Base-by-base conservation (phyloP, 2,329 filamentous ascomycete genomes). In the Lizonia empirigonia region DNA sequence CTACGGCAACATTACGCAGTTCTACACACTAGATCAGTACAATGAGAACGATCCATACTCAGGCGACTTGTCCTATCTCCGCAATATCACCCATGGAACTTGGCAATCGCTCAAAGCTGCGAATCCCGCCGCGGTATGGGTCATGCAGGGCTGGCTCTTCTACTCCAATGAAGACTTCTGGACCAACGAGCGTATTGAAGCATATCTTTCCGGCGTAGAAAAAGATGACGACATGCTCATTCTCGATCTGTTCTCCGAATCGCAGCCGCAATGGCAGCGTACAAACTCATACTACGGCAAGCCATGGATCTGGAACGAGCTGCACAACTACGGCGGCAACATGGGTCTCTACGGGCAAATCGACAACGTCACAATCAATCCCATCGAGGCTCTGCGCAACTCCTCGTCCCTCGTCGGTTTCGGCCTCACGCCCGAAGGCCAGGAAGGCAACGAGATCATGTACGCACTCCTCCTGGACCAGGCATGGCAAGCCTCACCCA, bases 131-230 rank as follows among this genome's bases (percentile, higher is more conserved):
- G 79, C 80, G 2, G 65, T 80, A 2, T 82, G 80, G 80, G 64
- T 82, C 55, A 77, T 83, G 56, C 80, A 82, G 57, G 75, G 78
- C 13, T 81, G 78, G 71, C 69, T 83, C 1, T 83, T 82, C 63
- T 77, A 72, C 19, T 72, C 72, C 3, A 76, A 73, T 30, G 60
- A 61, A 1, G 66, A 68, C 16, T 78, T 80, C 55, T 79, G 78
- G 76, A 78, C 74, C 6, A 60, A 74, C 18, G 70, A 72, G 4
- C 70, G 78, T 6, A 72, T 82, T 7, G 73, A 80, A 44, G 79
- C 80, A 1, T 82, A 78, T 59, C 69, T 82, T 0, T 74, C 73
- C 9, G 80, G 79, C 1, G 76, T 81, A 1, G 62, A 72, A 55
- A 46, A 56, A 0, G 59, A 79, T 42, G 38, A 62, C 0, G 78